Conservation (phyloP, 139 green algal genomes). For the Mychonastes homosphaera region DNA sequence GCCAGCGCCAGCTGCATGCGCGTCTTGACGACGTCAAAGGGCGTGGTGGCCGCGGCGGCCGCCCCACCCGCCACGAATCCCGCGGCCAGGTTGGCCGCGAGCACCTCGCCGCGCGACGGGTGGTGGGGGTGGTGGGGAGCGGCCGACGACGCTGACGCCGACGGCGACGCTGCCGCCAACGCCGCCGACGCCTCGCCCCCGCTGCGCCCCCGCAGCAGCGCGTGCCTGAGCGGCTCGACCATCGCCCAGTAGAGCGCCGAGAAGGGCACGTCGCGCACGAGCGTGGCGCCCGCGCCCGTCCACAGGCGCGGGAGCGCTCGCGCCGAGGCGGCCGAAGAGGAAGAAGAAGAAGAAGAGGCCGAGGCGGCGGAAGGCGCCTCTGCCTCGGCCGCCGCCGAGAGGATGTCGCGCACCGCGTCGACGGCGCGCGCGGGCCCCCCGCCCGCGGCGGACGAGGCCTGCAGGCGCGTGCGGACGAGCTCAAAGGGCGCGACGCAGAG, state of each 20-base stretch:
- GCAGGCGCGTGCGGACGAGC: slow-evolving; percentile 64
- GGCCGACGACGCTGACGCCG: background rate
- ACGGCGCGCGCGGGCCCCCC: no score
- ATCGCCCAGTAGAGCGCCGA: slow-evolving; percentile 83
- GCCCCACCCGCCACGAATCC: slow-evolving; percentile 48
- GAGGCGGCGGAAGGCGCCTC: no score
- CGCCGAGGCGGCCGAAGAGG: no score
- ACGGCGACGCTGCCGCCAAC: background rate
- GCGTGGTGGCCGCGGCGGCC: slow-evolving; percentile 77
- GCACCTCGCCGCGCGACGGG: slow-evolving; percentile 28
- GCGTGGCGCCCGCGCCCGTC: slow-evolving; percentile 64
- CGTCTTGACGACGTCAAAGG: slow-evolving; percentile 96
- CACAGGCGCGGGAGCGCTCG: slow-evolving; percentile 39
- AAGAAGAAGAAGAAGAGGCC: no score
- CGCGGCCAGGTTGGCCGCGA: slow-evolving; percentile 47
- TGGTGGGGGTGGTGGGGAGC: background rate
- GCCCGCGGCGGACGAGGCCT: slow-evolving; percentile 26
- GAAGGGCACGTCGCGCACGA: slow-evolving; percentile 88
- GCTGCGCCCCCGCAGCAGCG: slow-evolving; percentile 28
- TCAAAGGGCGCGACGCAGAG: slow-evolving; percentile 72
- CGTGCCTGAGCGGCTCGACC: slow-evolving; percentile 65
- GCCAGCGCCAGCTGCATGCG: slow-evolving; percentile 45
- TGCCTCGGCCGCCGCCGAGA: no score
- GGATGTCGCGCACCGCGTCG: no score
- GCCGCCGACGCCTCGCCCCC: background rate